Evolutionary conservation across 805 yeast species (phyloP), one percentile per base, ranked within the genome.

Genomic region (Cyberlindnera sargentensis): DNA sequence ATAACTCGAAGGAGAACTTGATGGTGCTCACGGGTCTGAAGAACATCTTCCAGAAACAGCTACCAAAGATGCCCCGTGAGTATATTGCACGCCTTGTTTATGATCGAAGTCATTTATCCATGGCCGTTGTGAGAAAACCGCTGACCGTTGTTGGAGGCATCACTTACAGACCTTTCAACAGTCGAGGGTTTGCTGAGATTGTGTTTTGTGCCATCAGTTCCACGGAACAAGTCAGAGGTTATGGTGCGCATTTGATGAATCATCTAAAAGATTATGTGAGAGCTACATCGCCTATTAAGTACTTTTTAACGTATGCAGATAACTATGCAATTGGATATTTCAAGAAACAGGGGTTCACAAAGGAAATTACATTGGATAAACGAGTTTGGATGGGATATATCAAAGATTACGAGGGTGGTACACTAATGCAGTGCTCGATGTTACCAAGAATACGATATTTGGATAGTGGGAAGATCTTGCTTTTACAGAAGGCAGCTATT

Each of bases 351-450:
- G 99, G 99, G 1, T 93, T 93, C 65, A 90, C 97, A 15, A 93
- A 93, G 62, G 97, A 91, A 47, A 85, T 93, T 33, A 75, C 96
- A 6, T 72, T 93, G 44, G 93, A 91, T 32, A 84, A 82, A 50
- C 76, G 78, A 40, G 73, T 82, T 31, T 93, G 99, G 99, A 87
- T 88, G 93, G 99, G 99, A 3, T 93, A 93, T 64, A 93, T 93
- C 59, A 93, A 93, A 64, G 99, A 93, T 68, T 93, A 93, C 65
- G 99, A 93, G 66, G 99, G 99, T 26, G 99, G 98, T 55, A 93
- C 99, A 1, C 68, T 93, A 47, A 91, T 93, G 97, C 98, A 93
- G 67, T 93, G 99, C 61, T 67, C 91, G 1, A 90, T 91, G 95
- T 69, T 93, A 41, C 97, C 97, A 1, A 71, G 78, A 40, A 80